A percentile compares a stretch with the other conserved stretches of the same genome.
These are phyloP conservation scores for Thoreauomyces humboldtii DNA, from an alignment of 192 early-diverging fungal genomes.

Conservation along the genomic window DNA sequence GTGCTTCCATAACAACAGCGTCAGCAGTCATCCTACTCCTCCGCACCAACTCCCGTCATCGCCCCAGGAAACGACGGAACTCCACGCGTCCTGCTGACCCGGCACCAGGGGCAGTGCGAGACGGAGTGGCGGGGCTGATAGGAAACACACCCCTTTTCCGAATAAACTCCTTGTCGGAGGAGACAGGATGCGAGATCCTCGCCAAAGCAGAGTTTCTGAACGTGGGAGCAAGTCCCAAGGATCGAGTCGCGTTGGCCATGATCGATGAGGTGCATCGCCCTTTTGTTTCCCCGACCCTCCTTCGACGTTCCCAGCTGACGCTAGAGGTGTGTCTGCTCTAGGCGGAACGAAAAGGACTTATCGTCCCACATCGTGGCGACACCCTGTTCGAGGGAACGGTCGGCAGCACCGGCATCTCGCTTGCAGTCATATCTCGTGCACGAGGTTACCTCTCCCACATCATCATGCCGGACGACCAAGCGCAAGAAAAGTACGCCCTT, in stretches of 20 bases:
- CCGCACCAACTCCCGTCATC: not conserved
- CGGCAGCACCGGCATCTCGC: slow-evolving; percentile 92
- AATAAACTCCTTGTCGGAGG: slow-evolving; percentile 80
- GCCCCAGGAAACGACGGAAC: no score
- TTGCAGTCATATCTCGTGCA: slow-evolving; percentile 86
- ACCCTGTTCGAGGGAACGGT: slow-evolving; percentile 94
- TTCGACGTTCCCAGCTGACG: no score
- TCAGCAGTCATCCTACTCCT: slow-evolving; percentile 13
- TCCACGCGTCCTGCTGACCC: no score
- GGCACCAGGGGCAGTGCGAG: no score
- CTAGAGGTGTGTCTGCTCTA: not conserved
- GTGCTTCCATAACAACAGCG: slow-evolving; percentile 6
- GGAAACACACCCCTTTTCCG: slow-evolving; percentile 89
- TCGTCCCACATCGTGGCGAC: slow-evolving; percentile 70
- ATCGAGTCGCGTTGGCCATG: slow-evolving; percentile 86
- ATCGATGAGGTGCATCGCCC: slow-evolving; percentile 49
- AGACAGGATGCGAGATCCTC: slow-evolving; percentile 84
- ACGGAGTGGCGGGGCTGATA: slow-evolving; percentile 78
- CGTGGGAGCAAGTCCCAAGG: slow-evolving; percentile 90
- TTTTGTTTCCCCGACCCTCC: no score
- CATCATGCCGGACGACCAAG: slow-evolving; percentile 94
- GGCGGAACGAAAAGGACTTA: slow-evolving; percentile 67
- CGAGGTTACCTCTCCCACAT: slow-evolving; percentile 92
- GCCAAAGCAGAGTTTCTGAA: slow-evolving; percentile 80
- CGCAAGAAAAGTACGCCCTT: slow-evolving; percentile 83